Base-by-base conservation (phyloP, 768 basidiomycete species). In the Cantharellus anzutake region DNA sequence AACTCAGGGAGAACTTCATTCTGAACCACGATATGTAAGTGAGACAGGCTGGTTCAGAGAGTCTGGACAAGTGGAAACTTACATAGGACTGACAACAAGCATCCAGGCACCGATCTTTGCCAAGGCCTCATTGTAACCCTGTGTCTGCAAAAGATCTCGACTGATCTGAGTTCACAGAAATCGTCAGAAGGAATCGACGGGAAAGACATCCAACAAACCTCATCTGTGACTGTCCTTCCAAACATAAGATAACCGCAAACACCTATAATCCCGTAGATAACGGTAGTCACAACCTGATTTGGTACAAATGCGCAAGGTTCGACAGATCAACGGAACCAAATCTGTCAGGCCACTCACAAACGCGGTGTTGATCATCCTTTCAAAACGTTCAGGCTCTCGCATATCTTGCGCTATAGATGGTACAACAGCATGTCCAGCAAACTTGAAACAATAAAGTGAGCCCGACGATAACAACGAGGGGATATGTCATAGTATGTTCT, bases 231-330 rank as follows among this genome's bases (percentile, higher is more conserved):
- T 40, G 68, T 65, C 56, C 78, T 73, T 5, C 91, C 90, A 67
- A 90, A 92, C 94, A 98, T 98, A 20, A 87, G 69, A 65, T 96
- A 97, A 0, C 93, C 94, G 20, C 80, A 81, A 51, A 77, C 79
- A 3, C 85, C 90, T 38, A 91, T 82, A 5, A 83, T 56, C 40
- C 72, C 68, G 38, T 74, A 75, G 38, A 86, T 71, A 41, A 73
- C 70, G 0, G 84, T 83, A 29, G 85, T 79, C 53, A 82, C 73
- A 29, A 73, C 64, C 84, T 85, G 63, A n/a, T 29, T 58, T 11
- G 35, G 35, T 16, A 7, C 14, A 34, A 55, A 55, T 16, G 53
- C 14, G 11, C 7, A 44, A 58, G 57, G 42, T 16, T 42, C 14
- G 53, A 5, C 35, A 60, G 59, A 60, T 59, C 59, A 60, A 11